phyloP scores from a whole-genome alignment of 148 eudicot species.

The Rhododendron vialii region DNA sequence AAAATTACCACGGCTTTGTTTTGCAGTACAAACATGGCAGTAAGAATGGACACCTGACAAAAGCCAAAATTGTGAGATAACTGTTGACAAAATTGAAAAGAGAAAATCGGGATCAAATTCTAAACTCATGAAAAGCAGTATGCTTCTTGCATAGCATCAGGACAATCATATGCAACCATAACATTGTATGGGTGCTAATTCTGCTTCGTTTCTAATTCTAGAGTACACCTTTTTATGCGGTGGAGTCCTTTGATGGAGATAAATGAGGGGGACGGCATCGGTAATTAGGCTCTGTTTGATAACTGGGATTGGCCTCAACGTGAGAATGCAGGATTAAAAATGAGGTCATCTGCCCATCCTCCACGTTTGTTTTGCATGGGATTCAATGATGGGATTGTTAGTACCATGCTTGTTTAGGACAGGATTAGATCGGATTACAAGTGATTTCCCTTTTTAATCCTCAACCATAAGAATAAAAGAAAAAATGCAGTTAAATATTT shows the following conservation, averaged over 20 bases:
- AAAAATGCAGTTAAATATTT: no score
- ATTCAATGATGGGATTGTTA: not conserved
- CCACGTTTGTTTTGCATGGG: no score
- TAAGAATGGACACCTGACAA: constrained; percentile 53
- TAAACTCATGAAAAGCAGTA: not conserved
- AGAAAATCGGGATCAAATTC: not conserved
- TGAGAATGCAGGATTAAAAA: not conserved
- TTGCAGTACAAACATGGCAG: constrained; percentile 65
- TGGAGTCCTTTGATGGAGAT: not conserved
- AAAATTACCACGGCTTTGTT: constrained; percentile 79
- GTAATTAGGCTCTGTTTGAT: no score
- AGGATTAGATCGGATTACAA: no score
- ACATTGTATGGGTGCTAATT: not conserved
- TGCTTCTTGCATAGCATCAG: not conserved
- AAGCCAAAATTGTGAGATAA: not conserved
- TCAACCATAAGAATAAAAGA: not conserved
- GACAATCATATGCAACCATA: not conserved
- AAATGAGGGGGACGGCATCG: not conserved
- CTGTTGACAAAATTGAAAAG: not conserved
- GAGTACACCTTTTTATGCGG: not conserved
- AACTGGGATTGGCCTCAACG: not conserved
- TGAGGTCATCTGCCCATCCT: no score
- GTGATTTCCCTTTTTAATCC: not conserved
- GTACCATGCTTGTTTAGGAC: not conserved
- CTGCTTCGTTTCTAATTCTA: not conserved